phyloP scores from a whole-genome alignment of 176 grass and related monocot genomes.

The Carex parvula region DNA sequence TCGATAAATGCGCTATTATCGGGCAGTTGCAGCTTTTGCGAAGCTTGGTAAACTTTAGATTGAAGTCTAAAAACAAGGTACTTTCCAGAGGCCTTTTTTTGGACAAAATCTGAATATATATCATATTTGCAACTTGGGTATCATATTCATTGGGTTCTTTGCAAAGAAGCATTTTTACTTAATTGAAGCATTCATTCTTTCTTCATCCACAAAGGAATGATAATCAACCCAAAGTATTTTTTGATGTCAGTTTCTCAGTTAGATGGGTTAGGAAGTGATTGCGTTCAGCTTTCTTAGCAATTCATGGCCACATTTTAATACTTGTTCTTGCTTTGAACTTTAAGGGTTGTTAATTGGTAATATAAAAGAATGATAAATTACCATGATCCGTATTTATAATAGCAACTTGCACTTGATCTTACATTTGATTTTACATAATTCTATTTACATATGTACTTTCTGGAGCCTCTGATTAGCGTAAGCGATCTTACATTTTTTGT shows the following conservation, averaged over 20 bases:
- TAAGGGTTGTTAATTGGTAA: background rate
- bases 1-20: slow-evolving; percentile 55
- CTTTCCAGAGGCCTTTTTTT: background rate
- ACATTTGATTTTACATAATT: slow-evolving; percentile 5
- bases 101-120: background rate
- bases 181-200: background rate
- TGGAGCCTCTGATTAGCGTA: background rate
- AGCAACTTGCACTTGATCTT: background rate
- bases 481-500: slow-evolving; percentile 18
- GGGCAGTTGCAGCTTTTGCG: slow-evolving; percentile 70
- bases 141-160: background rate
- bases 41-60: slow-evolving; percentile 49
- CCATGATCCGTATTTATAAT: background rate
- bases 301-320: background rate
- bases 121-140: background rate
- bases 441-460: background rate
- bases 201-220: background rate
- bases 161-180: background rate
- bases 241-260: background rate
- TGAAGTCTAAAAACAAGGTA: slow-evolving; percentile 61
- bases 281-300: background rate
- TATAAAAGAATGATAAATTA: background rate
- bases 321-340: background rate
- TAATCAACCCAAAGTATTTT: background rate
- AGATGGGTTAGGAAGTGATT: background rate